Conservation (phyloP, 768 basidiomycete species). For the Mrakia gelida region DNA sequence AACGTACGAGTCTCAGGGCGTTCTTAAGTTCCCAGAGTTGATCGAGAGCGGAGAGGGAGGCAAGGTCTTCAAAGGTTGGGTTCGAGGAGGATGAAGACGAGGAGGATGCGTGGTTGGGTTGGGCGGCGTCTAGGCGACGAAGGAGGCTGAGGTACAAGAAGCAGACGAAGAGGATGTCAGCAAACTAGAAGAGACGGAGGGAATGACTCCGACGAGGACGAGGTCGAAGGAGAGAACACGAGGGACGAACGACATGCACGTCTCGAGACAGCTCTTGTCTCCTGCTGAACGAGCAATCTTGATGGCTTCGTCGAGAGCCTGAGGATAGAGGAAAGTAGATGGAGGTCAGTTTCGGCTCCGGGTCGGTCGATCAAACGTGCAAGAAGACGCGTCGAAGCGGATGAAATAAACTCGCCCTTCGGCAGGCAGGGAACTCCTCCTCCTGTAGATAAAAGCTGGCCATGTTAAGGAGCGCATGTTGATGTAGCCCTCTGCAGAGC, state of each 20-base stretch:
- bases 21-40: conserved; percentile 23
- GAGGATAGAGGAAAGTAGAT: conserved; percentile 13
- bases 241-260: conserved; percentile 48
- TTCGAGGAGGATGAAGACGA: not conserved
- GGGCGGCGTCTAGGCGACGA: conserved; percentile 12
- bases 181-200: not conserved
- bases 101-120: conserved; percentile 3
- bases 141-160: conserved; percentile 1
- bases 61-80: not conserved
- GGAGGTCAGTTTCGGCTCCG: not conserved
- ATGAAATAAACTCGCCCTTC: conserved; percentile 52
- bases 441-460: conserved; percentile 72
- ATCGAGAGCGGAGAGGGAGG: conserved; percentile 11
- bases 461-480: conserved; percentile 71
- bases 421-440: conserved; percentile 63
- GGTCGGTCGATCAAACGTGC: not conserved
- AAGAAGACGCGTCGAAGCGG: not conserved
- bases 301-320: conserved; percentile 57
- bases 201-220: no score
- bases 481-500: conserved; percentile 61
- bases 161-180: not conserved
- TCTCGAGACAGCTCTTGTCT: conserved; percentile 68
- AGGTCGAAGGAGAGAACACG: not conserved
- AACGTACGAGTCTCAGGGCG: not conserved
- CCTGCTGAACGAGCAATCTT: conserved; percentile 67